Base-by-base conservation (phyloP, 306 rosid species). In the Quercus parvula region DNA sequence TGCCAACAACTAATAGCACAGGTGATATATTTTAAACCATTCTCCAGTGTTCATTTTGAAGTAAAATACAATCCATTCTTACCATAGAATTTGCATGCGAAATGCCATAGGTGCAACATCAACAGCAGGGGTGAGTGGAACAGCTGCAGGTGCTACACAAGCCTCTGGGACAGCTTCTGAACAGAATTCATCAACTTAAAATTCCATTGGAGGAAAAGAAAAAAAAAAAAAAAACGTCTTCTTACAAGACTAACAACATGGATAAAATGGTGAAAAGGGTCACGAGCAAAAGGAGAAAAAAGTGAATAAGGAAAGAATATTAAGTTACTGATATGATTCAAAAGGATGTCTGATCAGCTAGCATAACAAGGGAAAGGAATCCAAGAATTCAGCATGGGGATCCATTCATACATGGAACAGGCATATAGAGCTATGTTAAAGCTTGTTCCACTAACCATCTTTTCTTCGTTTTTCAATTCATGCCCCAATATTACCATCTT, bases 101-200 rank as follows among this genome's bases (percentile, higher is more conserved):
- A 78, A 30, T 87, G 78, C 80, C 66, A 84, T 83, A 87, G 85
- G 85, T 77, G 79, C 81, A 86, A 59, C 85, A 79, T 68, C 87
- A 67, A 28, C 56, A 30, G 19, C 71, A 25, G 79, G 71, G 58
- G 81, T 58, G 33, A 74, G 79, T 30, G 56, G 77, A 81, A 19
- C 75, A 9, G 84, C 64, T 27, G 70, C 75, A 49, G 80, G 74
- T 30, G 76, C 70, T 78, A 81, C 79, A 71, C 91, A 86, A 86
- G 85, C 87, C 59, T 84, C 94, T 35, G 90, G 76, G 73, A 35
- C 87, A 75, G 82, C 70, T 77, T 80, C 93, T 25, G 92, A 89
- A 67, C 93, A 85, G 77, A 88, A 84, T 68, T 84, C 92, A 13
- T 82, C 85, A 63, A 77, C 83, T 73, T 89, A 78, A 83, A 19